A percentile compares a stretch with the other conserved stretches of the same genome.
phyloP scores from a whole-genome alignment of 257 asterid species.

The Nicotiana attenuata region DNA sequence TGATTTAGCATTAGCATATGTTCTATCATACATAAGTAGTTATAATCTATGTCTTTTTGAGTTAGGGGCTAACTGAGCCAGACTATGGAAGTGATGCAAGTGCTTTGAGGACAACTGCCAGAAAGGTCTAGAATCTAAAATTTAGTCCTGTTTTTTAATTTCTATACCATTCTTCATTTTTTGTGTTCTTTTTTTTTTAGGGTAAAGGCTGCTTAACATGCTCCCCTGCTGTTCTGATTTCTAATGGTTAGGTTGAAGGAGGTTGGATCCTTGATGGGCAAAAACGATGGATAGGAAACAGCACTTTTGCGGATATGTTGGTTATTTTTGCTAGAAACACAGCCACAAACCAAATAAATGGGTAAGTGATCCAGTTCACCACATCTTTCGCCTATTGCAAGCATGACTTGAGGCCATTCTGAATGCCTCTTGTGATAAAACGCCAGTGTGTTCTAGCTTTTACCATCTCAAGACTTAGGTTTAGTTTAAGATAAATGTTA shows the following conservation, averaged over 20 bases:
- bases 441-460: background rate
- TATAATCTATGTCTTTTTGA: constrained; percentile 18
- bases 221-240: constrained; percentile 1
- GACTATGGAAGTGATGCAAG: constrained; percentile 99
- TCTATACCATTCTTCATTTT: background rate
- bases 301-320: constrained; percentile 89
- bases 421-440: background rate
- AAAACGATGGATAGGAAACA: constrained; percentile 97
- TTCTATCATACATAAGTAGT: background rate
- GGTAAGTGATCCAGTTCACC: constrained; percentile 37
- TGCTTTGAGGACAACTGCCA: constrained; percentile 78
- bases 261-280: constrained; percentile 98
- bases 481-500: background rate
- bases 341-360: constrained; percentile 78
- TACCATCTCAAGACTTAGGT: background rate
- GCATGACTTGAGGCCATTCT: background rate
- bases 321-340: constrained; percentile 83
- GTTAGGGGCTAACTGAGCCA: constrained; percentile 90
- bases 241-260: constrained; percentile 73
- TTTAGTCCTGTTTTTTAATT: background rate
- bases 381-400: constrained; percentile 1
- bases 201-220: background rate
- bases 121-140: constrained; percentile 45
- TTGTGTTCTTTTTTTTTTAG: background rate
- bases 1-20: background rate